Evolutionary conservation across 805 yeast species (phyloP).

Genomic region (Naumovozyma dairenensis): DNA sequence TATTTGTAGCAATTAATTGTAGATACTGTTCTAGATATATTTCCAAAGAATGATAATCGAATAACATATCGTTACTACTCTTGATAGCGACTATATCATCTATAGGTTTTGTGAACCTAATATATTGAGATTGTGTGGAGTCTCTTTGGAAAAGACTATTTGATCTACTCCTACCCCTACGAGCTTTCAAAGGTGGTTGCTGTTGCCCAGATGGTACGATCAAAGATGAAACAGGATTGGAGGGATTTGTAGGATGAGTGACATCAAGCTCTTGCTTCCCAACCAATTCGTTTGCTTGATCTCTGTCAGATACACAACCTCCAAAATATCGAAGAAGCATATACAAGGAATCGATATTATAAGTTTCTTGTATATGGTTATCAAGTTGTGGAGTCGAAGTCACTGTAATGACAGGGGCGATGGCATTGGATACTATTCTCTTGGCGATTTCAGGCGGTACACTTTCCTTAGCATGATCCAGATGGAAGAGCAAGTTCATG

Average conservation of each 20-base stretch:
- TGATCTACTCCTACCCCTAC: constrained; percentile 20
- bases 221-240: not conserved
- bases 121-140: constrained; percentile 31
- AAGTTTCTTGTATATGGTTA: constrained; percentile 18
- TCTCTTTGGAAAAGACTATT: constrained; percentile 27
- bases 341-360: constrained; percentile 23
- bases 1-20: constrained; percentile 19
- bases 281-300: constrained; percentile 20
- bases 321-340: constrained; percentile 26
- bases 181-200: not conserved
- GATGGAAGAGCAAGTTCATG: constrained; percentile 24
- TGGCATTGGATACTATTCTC: constrained; percentile 25
- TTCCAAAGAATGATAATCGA: constrained; percentile 31
- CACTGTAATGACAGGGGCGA: constrained; percentile 28
- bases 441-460: constrained; percentile 27
- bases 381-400: constrained; percentile 24
- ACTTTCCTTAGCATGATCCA: constrained; percentile 18
- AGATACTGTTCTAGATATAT: constrained; percentile 29
- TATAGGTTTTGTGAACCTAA: constrained; percentile 41
- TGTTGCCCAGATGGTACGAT: no score
- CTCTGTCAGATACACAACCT: constrained; percentile 28
- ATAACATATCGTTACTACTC: constrained; percentile 25
- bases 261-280: not conserved
- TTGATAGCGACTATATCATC: constrained; percentile 25
- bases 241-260: not conserved